Evolutionary conservation across 2,329 filamentous ascomycete genomes (phyloP), one percentile per base, ranked within the genome.

Genomic region (Aspergillus sp.): DNA sequence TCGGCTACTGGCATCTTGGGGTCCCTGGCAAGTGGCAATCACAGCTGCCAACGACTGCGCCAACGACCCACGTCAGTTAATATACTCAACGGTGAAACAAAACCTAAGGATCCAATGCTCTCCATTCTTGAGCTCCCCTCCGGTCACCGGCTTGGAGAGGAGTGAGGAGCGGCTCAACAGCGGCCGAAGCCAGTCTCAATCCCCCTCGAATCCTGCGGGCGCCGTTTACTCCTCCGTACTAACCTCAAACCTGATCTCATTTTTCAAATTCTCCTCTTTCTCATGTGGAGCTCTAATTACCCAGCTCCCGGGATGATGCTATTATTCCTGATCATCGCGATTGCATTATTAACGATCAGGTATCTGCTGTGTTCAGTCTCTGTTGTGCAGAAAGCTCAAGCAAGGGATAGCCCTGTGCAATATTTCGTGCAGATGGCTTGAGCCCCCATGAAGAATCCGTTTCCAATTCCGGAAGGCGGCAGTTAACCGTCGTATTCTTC

Each of bases 391-490:
- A 45, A 43, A 18, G 17, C 30, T 11, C 44, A 58, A 53, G 58
- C 56, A 62, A 62, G 61, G 60, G 58, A 59, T 55, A 55, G 54
- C 56, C 61, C 48, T 59, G 58, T 51, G 17, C 54, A 24, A 48
- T 53, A 47, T 53, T 44, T 26, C 50, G 18, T 41, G 53, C 41
- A 45, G 36, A 32, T 24, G 39, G 45, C 42, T 53, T 43, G 41
- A 45, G 38, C 49, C 30, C 44, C 30, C 15, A 34, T 43, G 22
- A 38, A 45, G 26, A 45, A 45, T 39, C 13, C 20, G 30, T 39
- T 38, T 24, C 5, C 17, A 17, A 15, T 20, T 36, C 48, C 34
- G 20, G 30, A 4, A 5, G 8, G 38, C 24, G 11, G 38, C 38
- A 34, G 45, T 38, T 52, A 36, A 22, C 49, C 39, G 39, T 43